Percentiles rank a stretch among this genome's conserved stretches.
phyloP scores from a whole-genome alignment of 164 flowering plant genomes.

The Kalanchoe fedtschenkoi region DNA sequence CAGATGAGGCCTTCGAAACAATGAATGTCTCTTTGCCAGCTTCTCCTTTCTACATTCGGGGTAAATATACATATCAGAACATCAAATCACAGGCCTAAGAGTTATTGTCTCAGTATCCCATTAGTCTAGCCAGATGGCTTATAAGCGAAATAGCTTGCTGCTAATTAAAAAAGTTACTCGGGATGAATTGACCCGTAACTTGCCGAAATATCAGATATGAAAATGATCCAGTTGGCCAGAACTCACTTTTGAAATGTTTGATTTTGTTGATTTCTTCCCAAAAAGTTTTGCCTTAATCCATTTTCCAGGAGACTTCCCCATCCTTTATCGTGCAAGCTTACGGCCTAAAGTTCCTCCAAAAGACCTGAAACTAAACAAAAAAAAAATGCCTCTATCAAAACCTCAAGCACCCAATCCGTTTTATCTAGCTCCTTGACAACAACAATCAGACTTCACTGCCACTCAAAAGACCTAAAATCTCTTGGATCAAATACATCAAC shows the following conservation, averaged over 20 bases:
- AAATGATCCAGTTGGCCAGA: background rate
- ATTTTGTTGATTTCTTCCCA: background rate
- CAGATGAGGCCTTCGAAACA: slow-evolving; percentile 20
- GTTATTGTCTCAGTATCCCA: no score
- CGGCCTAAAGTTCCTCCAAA: no score
- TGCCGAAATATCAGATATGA: background rate
- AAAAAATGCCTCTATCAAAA: no score
- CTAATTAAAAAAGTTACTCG: background rate
- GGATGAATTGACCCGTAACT: background rate
- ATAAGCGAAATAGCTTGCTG: no score
- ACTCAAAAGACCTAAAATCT: background rate
- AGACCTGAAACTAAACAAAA: no score
- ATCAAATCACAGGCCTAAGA: background rate
- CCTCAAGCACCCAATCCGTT: no score
- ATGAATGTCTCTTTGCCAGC: slow-evolving; percentile 22
- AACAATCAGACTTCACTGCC: background rate
- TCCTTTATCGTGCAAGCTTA: background rate
- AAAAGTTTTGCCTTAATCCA: background rate
- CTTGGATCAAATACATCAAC: no score
- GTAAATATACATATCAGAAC: slow-evolving; percentile 3
- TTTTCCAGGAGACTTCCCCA: background rate
- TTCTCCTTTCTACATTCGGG: slow-evolving; percentile 20
- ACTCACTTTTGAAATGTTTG: background rate
- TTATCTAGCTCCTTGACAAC: background rate
- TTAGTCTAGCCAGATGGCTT: no score